Conservation (phyloP, 1,284 basidiomycete genomes). For the Malassezia psittaci region DNA sequence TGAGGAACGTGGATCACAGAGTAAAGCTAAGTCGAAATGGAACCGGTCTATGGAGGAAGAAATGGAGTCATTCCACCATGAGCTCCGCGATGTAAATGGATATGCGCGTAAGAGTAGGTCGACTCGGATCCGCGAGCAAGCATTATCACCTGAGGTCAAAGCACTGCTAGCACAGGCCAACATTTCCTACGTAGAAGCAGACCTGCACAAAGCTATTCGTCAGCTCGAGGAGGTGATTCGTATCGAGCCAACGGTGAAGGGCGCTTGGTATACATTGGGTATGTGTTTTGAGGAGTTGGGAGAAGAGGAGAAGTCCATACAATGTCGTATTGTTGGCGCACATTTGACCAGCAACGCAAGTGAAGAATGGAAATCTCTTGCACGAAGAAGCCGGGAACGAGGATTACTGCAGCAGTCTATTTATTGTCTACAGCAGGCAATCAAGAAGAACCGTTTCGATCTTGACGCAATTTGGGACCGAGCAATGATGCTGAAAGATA, state of each 20-base stretch:
- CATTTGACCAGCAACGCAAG: conserved; percentile 67
- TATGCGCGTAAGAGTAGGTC: conserved; percentile 23
- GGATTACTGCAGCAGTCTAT: conserved; percentile 73
- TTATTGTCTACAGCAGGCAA: conserved; percentile 80
- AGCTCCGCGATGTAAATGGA: conserved; percentile 31
- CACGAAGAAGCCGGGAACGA: conserved; percentile 53
- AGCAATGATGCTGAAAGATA: conserved; percentile 67
- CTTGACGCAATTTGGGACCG: conserved; percentile 82
- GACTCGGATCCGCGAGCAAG: conserved; percentile 21
- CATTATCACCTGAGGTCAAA: conserved; percentile 68
- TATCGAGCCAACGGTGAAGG: conserved; percentile 72
- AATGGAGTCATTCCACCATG: conserved; percentile 36
- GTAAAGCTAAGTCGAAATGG: conserved; percentile 14
- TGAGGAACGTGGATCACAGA: neutral
- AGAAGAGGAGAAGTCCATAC: conserved; percentile 57
- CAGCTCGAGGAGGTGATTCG: conserved; percentile 84
- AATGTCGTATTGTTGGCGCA: conserved; percentile 77
- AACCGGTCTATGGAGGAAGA: conserved; percentile 35
- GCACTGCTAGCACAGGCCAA: conserved; percentile 75
- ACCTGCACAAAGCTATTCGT: conserved; percentile 62
- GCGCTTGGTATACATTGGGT: conserved; percentile 77
- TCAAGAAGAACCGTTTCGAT: conserved; percentile 67
- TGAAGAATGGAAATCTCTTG: conserved; percentile 78
- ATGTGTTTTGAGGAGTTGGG: conserved; percentile 48
- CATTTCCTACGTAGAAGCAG: conserved; percentile 66